These are phyloP conservation scores for Ochromonas danica DNA, from an alignment of 108 stramenopile genomes.

Conservation along the genomic window DNA sequence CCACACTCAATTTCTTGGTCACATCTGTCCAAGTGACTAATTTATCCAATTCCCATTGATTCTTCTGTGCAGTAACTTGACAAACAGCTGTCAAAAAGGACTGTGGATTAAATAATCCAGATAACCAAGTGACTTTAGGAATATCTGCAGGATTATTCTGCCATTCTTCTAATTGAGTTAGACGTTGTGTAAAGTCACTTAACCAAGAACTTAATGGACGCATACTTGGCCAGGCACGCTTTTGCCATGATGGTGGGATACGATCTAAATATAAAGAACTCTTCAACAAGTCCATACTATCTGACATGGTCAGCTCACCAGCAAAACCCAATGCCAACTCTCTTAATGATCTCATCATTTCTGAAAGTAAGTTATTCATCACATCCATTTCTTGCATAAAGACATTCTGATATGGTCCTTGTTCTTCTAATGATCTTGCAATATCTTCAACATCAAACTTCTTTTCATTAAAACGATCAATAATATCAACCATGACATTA, in stretches of 20 bases:
- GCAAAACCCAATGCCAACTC: constrained; percentile 79
- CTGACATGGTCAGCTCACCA: constrained; percentile 84
- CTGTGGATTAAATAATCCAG: constrained; percentile 76
- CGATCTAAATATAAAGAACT: constrained; percentile 68
- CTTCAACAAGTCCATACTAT: constrained; percentile 76
- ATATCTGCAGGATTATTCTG: constrained; percentile 73
- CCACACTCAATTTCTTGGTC: constrained; percentile 66
- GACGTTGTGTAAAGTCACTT: constrained; percentile 64
- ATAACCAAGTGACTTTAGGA: constrained; percentile 80
- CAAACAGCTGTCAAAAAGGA: constrained; percentile 84
- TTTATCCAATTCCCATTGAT: constrained; percentile 76
- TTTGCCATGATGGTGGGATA: constrained; percentile 72
- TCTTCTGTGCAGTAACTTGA: constrained; percentile 80
- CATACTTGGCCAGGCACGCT: constrained; percentile 73
- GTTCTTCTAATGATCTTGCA: constrained; percentile 63
- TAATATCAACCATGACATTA: constrained; percentile 57
- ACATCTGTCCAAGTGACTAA: constrained; percentile 79
- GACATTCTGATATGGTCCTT: constrained; percentile 84
- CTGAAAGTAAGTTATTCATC: constrained; percentile 72
- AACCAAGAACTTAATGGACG: constrained; percentile 67
- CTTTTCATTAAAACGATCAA: constrained; percentile 78
- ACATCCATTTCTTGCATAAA: constrained; percentile 86
- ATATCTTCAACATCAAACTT: constrained; percentile 77
- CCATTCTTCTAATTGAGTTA: constrained; percentile 80
- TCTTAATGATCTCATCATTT: constrained; percentile 74